Evolutionary conservation across 768 basidiomycete species (phyloP).

Genomic region (Gautieria morchelliformis): DNA sequence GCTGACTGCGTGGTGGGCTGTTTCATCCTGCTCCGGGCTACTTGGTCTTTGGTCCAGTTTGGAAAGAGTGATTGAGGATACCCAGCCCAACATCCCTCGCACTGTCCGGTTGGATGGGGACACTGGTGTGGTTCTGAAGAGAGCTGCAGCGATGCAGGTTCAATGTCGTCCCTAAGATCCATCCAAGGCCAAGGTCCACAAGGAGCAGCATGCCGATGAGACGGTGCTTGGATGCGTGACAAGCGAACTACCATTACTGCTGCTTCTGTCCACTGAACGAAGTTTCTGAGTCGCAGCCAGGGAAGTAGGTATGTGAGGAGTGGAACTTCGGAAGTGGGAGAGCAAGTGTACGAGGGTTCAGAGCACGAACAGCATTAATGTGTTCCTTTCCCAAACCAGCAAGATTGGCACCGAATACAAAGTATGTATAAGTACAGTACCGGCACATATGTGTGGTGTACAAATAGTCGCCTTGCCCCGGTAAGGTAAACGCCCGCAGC

Average conservation of each 20-base stretch:
- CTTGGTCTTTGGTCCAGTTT: slow-evolving; percentile 44
- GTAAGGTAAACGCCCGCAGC: too few relatives aligned
- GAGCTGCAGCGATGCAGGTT: neutral
- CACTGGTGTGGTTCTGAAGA: neutral
- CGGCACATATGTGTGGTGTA: too few relatives aligned
- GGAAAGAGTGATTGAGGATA: slow-evolving; percentile 47
- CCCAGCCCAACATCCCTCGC: slow-evolving; percentile 19
- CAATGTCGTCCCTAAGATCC: slow-evolving; percentile 24
- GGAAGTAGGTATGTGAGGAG: too few relatives aligned
- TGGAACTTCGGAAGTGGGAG: too few relatives aligned
- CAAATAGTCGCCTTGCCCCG: too few relatives aligned
- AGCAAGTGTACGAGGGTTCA: too few relatives aligned
- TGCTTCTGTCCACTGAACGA: neutral
- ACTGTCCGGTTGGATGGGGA: neutral
- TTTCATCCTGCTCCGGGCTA: slow-evolving; percentile 25
- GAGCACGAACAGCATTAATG: too few relatives aligned
- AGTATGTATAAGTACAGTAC: too few relatives aligned
- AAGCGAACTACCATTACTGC: neutral
- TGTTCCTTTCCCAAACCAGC: too few relatives aligned
- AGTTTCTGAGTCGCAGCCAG: neutral
- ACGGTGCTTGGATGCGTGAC: slow-evolving; percentile 10
- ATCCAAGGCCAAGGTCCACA: slow-evolving; percentile 31
- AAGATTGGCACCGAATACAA: too few relatives aligned
- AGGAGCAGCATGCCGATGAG: slow-evolving; percentile 30
- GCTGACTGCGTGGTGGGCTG: slow-evolving; percentile 10